Evolutionary conservation across 805 yeast genomes (phyloP).

Genomic region (Clavispora carvajalis): DNA sequence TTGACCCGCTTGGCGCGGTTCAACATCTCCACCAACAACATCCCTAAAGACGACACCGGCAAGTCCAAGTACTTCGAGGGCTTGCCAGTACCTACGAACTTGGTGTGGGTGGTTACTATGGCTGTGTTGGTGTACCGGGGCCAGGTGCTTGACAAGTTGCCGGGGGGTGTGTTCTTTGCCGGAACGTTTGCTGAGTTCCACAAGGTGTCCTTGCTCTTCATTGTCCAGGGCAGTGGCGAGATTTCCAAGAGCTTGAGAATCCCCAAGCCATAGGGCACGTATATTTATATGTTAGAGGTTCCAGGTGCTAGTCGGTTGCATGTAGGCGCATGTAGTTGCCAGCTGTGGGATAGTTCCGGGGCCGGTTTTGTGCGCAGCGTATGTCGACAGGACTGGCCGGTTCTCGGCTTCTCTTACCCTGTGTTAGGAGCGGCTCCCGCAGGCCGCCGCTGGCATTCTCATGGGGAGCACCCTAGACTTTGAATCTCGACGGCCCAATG

Average conservation of each 20-base stretch:
- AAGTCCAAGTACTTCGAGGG: constrained; percentile 94
- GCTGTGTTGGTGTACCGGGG: constrained; percentile 55
- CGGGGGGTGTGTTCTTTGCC: constrained; percentile 57
- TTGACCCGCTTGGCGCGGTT: constrained; percentile 91
- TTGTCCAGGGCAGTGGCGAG: constrained; percentile 83
- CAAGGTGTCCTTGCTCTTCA: constrained; percentile 57
- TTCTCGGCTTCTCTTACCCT: not conserved
- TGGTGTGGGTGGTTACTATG: constrained; percentile 69
- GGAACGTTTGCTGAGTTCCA: constrained; percentile 70
- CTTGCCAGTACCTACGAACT: constrained; percentile 87
- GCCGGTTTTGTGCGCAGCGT: too few relatives aligned
- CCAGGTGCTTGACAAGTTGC: constrained; percentile 49
- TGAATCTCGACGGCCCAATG: constrained; percentile 4
- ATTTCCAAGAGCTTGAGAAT: constrained; percentile 86
- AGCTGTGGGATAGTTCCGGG: too few relatives aligned
- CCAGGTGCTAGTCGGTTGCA: too few relatives aligned
- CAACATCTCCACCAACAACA: constrained; percentile 86
- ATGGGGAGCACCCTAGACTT: too few relatives aligned
- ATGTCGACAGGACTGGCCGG: too few relatives aligned
- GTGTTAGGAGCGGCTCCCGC: too few relatives aligned
- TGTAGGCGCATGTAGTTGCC: too few relatives aligned
- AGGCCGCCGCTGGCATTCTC: too few relatives aligned
- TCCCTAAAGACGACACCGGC: constrained; percentile 86
- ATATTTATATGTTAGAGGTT: not conserved
- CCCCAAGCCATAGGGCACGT: constrained; percentile 62